Evolutionary conservation across 352 stramenopile genomes (phyloP), one percentile per base, ranked within the genome.

Genomic region (Globisporangium splendens): DNA sequence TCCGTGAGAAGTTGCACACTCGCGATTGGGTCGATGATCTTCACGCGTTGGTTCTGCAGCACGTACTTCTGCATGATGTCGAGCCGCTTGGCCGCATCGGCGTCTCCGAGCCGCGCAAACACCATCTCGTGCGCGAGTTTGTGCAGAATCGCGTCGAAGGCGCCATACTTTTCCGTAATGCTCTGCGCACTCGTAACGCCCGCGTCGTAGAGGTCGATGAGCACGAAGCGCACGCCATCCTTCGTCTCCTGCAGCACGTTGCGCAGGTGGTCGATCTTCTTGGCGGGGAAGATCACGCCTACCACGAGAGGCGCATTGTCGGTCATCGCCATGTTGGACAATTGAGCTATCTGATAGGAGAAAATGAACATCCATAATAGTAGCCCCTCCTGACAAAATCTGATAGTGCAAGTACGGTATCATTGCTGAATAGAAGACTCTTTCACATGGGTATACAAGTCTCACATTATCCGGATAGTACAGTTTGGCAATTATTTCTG

Each of bases 81-180:
- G 54, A 92, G 70, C 7, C 82, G 76, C 41, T 60, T 63, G 11
- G 56, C 59, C 3, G 84, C 82, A 0, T 61, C 52, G 0, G 48
- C 49, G 56, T 93, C 78, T 6, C 80, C 82, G 31, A 88, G 65
- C 7, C 56, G 65, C 15, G 71, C 69, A 52, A 90, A 93, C 42
- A 93, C 81, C 82, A 93, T 90, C 39, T 93, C 84, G 57, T 93
- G 84, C 43, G 82, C 82, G 47, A 93, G 61, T 56, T 93, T 93
- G 71, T 93, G 84, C 55, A 93, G 71, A 54, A 93, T 39, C 20
- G 69, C 84, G 66, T 91, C 76, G 47, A 91, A 54, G 5, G 46
- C 65, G 15, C 80, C 78, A 56, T 82, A 80, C 46, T 62, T 64
- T 18, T 62, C 61, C 15, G 56, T 49, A 14, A 93, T 55, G 69